Conservation (phyloP, 306 rosid species). For the Citrullus colocynthis region DNA sequence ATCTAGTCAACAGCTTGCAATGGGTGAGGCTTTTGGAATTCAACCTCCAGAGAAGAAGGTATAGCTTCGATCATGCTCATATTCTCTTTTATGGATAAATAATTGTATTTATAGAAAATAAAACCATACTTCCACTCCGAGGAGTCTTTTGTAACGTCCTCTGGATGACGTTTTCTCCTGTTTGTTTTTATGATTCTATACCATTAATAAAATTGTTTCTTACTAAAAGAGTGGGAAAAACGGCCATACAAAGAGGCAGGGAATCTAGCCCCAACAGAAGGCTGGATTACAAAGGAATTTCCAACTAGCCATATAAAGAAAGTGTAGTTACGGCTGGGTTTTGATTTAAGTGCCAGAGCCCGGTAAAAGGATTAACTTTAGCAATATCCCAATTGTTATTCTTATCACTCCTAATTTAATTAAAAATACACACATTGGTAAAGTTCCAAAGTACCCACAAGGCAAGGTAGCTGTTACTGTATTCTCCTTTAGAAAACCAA, state of each 20-base stretch:
- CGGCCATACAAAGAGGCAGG: background rate
- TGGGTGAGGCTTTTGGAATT: constrained; percentile 98
- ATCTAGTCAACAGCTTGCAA: constrained; percentile 70
- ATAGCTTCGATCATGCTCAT: background rate
- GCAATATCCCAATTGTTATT: background rate
- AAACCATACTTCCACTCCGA: background rate
- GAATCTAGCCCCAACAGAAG: background rate
- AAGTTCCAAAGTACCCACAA: background rate
- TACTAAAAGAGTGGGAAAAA: background rate
- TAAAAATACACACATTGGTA: background rate
- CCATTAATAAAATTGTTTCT: background rate
- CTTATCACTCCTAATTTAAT: background rate
- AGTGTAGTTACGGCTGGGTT: background rate
- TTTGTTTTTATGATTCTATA: background rate
- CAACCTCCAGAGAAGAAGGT: constrained; percentile 86
- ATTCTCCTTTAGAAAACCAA: too few relatives aligned
- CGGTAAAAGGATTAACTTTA: background rate
- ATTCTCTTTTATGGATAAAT: background rate
- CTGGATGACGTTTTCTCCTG: background rate
- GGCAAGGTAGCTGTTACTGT: background rate
- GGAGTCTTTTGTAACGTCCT: background rate
- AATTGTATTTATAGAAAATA: background rate
- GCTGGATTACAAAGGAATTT: background rate
- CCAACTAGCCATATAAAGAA: background rate
- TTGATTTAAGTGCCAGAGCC: background rate